Percentiles rank a stretch among this genome's conserved stretches.
phyloP scores from a whole-genome alignment of 352 stramenopile species.

The Globisporangium radiosum region DNA sequence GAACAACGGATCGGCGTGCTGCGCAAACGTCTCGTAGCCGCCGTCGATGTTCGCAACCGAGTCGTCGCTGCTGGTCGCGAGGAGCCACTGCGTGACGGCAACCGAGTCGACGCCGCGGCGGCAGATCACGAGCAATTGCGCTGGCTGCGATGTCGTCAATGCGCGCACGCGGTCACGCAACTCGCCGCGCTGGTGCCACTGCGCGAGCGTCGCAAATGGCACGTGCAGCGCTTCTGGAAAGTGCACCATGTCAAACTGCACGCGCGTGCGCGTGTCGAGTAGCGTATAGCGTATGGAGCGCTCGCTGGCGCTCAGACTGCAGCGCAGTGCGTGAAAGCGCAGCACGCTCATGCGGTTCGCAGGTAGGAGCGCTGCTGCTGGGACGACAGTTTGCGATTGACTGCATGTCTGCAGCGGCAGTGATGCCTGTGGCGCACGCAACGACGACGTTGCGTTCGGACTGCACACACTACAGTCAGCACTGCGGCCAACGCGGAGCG shows the following conservation, averaged over 20 bases:
- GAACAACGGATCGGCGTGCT: slow-evolving; percentile 43
- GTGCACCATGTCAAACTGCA: slow-evolving; percentile 75
- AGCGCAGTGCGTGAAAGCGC: slow-evolving; percentile 31
- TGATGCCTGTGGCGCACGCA: background rate
- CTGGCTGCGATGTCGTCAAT: background rate
- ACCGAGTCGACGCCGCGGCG: slow-evolving; percentile 74
- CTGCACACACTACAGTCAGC: slow-evolving; percentile 35
- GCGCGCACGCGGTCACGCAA: background rate
- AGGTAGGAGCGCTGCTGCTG: slow-evolving; percentile 8
- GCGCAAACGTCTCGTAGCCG: slow-evolving; percentile 62
- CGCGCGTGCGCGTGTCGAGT: slow-evolving; percentile 45
- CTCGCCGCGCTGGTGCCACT: slow-evolving; percentile 13
- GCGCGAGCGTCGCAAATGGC: slow-evolving; percentile 32
- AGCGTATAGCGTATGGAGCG: slow-evolving; percentile 28
- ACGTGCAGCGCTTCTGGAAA: slow-evolving; percentile 65
- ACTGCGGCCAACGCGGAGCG: slow-evolving; percentile 28
- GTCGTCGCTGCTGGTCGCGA: slow-evolving; percentile 28
- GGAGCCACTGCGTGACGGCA: slow-evolving; percentile 47
- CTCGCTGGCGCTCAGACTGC: background rate
- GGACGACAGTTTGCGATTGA: too few relatives aligned
- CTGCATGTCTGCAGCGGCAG: background rate
- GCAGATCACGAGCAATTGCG: slow-evolving; percentile 55
- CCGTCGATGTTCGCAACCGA: slow-evolving; percentile 55
- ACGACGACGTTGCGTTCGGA: background rate
- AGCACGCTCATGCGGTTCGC: slow-evolving; percentile 28